These are phyloP conservation scores for Lasiodiplodia hormozganensis DNA, from an alignment of 2,329 filamentous ascomycete species.

Conservation along the genomic window DNA sequence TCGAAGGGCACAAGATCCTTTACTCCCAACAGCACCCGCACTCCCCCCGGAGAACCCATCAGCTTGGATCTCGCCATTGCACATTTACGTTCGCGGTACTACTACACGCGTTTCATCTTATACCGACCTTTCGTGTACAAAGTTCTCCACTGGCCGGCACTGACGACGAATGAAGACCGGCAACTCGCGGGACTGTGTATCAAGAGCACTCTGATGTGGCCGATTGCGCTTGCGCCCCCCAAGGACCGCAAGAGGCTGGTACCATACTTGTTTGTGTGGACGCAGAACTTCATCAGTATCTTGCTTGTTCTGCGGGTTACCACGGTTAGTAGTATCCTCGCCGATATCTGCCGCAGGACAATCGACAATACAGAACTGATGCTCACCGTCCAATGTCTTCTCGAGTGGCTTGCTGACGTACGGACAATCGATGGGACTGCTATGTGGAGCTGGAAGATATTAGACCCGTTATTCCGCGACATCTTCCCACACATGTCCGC, in stretches of 20 bases:
- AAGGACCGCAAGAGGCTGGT: constrained; percentile 65
- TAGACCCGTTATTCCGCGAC: constrained; percentile 26
- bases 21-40: neutral
- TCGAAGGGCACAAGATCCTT: neutral
- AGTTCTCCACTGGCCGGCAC: constrained; percentile 56
- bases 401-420: constrained; percentile 67
- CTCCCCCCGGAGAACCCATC: neutral
- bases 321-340: constrained; percentile 58
- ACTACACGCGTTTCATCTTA: constrained; percentile 33
- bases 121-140: constrained; percentile 35
- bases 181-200: constrained; percentile 64
- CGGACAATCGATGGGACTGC: constrained; percentile 62
- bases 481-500: constrained; percentile 11
- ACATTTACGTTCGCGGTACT: constrained; percentile 34
- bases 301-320: constrained; percentile 64
- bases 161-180: constrained; percentile 61
- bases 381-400: constrained; percentile 59
- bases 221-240: constrained; percentile 63
- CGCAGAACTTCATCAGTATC: constrained; percentile 66
- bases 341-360: constrained; percentile 57
- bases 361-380: constrained; percentile 58
- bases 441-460: constrained; percentile 59
- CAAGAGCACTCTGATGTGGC: constrained; percentile 65
- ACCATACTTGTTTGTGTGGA: constrained; percentile 67
- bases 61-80: constrained; percentile 27